Evolutionary conservation across 352 stramenopile species (phyloP).

Genomic region (Globisporangium perplexum): DNA sequence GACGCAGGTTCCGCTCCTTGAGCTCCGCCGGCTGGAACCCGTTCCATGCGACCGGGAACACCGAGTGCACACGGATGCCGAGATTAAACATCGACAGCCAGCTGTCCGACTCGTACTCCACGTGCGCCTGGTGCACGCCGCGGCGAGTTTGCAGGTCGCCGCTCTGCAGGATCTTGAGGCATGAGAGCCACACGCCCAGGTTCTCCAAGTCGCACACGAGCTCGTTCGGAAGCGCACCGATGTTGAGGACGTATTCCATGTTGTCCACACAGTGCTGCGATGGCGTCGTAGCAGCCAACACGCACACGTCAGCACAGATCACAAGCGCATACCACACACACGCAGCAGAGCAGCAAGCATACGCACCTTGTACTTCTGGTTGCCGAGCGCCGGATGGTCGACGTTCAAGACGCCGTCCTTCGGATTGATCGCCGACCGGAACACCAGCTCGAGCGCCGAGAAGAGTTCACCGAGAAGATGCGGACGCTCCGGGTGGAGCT

Average conservation of each 20-base stretch:
- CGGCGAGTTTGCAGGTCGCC: slow-evolving; percentile 68
- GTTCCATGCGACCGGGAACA: slow-evolving; percentile 78
- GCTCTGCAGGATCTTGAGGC: slow-evolving; percentile 55
- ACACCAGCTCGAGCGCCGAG: slow-evolving; percentile 50
- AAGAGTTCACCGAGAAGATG: slow-evolving; percentile 68
- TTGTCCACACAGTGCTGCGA: slow-evolving; percentile 79
- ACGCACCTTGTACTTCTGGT: slow-evolving; percentile 85
- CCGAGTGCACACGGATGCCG: slow-evolving; percentile 79
- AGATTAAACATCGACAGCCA: slow-evolving; percentile 89
- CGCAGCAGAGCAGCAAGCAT: not conserved
- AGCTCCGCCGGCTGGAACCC: slow-evolving; percentile 45
- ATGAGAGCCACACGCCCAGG: slow-evolving; percentile 66
- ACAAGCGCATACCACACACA: not conserved
- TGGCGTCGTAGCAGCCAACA: not conserved
- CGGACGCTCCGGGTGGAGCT: slow-evolving; percentile 35
- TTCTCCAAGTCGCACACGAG: slow-evolving; percentile 71
- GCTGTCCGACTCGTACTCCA: slow-evolving; percentile 86
- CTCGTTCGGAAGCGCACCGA: slow-evolving; percentile 67
- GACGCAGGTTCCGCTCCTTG: slow-evolving; percentile 14
- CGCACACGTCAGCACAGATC: not conserved
- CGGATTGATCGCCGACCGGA: slow-evolving; percentile 44
- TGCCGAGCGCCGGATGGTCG: slow-evolving; percentile 71
- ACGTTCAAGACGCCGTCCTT: slow-evolving; percentile 44
- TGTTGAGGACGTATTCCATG: slow-evolving; percentile 84
- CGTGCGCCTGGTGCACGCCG: slow-evolving; percentile 66